Conservation (phyloP, 192 early-diverging fungal species). For the Umbelopsis ramanniana region DNA sequence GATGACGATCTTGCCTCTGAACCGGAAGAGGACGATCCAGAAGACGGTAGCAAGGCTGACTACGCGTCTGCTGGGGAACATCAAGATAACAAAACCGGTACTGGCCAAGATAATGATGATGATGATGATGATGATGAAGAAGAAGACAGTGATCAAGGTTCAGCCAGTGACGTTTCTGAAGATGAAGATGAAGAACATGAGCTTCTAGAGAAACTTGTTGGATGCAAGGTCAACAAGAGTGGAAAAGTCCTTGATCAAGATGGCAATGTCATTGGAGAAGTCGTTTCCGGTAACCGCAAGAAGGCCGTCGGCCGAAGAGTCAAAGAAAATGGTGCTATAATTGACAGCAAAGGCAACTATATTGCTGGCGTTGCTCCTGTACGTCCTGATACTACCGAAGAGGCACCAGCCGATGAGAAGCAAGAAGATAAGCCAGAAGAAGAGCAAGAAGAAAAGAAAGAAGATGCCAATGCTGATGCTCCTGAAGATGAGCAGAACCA, state of each 20-base stretch:
- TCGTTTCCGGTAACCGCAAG: neutral
- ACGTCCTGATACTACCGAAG: neutral
- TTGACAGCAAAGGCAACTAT: conserved; percentile 24
- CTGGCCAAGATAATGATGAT: no score
- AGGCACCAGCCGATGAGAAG: neutral
- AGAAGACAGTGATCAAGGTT: neutral
- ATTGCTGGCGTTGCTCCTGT: conserved; percentile 24
- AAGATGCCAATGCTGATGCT: conserved; percentile 1
- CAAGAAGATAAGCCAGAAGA: neutral
- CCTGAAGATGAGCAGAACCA: no score
- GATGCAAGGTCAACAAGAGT: conserved; percentile 7
- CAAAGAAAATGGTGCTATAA: conserved; percentile 17
- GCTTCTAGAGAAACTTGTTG: conserved; percentile 8
- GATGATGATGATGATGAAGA: neutral
- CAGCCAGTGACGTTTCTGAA: conserved; percentile 1
- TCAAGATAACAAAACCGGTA: no score
- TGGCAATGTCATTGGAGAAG: conserved; percentile 21
- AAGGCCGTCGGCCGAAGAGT: conserved; percentile 25
- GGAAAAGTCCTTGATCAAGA: conserved; percentile 25
- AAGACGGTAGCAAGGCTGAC: conserved; percentile 11
- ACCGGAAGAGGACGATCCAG: neutral
- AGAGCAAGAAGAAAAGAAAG: conserved; percentile 15
- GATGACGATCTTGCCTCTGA: neutral
- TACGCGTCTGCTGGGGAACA: neutral
- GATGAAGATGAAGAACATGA: neutral